These are phyloP conservation scores for Heliamphora exappendiculata DNA, from an alignment of 148 eudicot genomes.

Conservation along the genomic window DNA sequence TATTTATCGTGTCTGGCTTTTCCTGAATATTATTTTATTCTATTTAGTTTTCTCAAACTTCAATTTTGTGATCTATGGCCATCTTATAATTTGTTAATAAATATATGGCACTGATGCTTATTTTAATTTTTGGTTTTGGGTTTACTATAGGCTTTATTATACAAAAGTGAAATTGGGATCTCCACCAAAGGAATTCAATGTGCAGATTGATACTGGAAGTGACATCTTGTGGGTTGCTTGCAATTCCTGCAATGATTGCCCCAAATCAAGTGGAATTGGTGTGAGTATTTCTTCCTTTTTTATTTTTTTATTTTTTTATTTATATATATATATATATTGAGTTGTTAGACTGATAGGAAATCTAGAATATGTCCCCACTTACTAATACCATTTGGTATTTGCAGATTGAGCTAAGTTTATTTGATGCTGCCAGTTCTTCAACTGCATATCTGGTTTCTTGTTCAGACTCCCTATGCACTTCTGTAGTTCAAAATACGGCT, in stretches of 20 bases:
- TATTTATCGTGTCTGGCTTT: not conserved
- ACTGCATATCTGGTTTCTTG: conserved; percentile 67
- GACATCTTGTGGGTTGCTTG: conserved; percentile 91
- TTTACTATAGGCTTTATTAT: conserved; percentile 58
- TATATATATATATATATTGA: no score
- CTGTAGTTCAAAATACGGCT: conserved; percentile 47
- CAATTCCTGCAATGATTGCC: conserved; percentile 74
- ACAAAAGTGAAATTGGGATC: conserved; percentile 86
- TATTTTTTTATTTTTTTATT: not conserved
- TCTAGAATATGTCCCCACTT: not conserved
- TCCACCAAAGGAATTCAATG: conserved; percentile 92
- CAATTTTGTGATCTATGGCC: not conserved
- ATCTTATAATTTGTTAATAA: not conserved
- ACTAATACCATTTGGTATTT: conserved; percentile 5
- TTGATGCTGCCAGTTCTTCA: conserved; percentile 63
- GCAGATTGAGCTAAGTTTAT: conserved; percentile 80
- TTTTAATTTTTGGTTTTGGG: conserved; percentile 4
- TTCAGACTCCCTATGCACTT: conserved; percentile 63
- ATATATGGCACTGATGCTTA: not conserved
- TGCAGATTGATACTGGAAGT: conserved; percentile 98
- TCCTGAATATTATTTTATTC: not conserved
- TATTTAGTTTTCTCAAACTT: not conserved
- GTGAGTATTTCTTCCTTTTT: conserved; percentile 38
- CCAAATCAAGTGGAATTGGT: conserved; percentile 80
- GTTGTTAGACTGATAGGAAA: not conserved